Evolutionary conservation across 495 filamentous ascomycete genomes (phyloP).

Genomic region (Choiromyces venosus): DNA sequence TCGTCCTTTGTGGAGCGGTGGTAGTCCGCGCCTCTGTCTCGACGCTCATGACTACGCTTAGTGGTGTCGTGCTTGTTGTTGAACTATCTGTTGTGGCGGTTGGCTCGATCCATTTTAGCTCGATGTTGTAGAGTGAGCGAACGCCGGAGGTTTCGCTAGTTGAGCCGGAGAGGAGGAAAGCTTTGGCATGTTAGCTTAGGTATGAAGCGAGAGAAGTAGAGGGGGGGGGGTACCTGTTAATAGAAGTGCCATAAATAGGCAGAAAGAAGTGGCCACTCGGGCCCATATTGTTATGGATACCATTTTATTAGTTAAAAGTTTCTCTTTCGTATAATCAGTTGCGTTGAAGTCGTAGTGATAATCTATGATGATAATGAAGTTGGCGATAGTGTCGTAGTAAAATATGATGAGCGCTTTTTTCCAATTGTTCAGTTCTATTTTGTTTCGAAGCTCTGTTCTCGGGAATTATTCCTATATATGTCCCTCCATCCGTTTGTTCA

Average conservation of each 20-base stretch:
- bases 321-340: not conserved
- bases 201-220: not conserved
- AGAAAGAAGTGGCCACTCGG: constrained; percentile 22
- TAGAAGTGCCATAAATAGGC: constrained; percentile 22
- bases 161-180: constrained; percentile 30
- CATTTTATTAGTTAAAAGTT: constrained; percentile 1
- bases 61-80: not conserved
- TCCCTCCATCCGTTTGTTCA: not conserved
- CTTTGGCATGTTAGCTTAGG: constrained; percentile 12
- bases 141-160: constrained; percentile 21
- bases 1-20: not conserved
- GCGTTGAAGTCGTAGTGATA: not conserved
- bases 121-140: constrained; percentile 24
- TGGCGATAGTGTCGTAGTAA: not conserved
- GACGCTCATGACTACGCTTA: not conserved
- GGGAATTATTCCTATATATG: not conserved
- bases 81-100: not conserved
- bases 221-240: constrained; percentile 16
- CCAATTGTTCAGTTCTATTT: not conserved
- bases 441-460: not conserved
- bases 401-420: not conserved
- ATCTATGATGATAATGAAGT: not conserved
- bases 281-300: not conserved
- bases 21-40: not conserved
- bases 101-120: constrained; percentile 16